Evolutionary conservation across 176 grass and related monocot species (phyloP), one percentile per base, ranked within the genome.

Genomic region (Phoenix roebelenii): DNA sequence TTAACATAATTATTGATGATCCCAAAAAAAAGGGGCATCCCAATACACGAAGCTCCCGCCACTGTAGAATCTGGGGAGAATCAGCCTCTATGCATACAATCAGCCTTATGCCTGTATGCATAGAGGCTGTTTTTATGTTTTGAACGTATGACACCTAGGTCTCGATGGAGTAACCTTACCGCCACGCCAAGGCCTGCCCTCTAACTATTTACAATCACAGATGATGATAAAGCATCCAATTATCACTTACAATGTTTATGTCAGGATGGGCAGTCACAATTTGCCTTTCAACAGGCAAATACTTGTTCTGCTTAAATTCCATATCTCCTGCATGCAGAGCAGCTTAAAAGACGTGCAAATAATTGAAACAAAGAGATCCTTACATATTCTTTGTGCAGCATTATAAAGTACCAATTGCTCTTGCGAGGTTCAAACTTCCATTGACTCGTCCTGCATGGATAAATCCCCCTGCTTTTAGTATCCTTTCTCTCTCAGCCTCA

Each of bases 301-400:
- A 96, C 56, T 96, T 96, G 72, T 96, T 96, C 63, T 80, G 83
- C 77, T 96, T 96, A 55, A 88, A 90, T 70, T 96, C 87, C 81
- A 80, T 82, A 64, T 96, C 92, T 57, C 92, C 92, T 91, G 51
- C 18, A 71, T 63, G 65, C 70, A 51, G 28, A 25, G 23, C 61
- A 75, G 20, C 1, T 59, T 35, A 54, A n/a, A 15, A 67, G 17
- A 39, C 30, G 64, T 60, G 16, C 44, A 50, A 73, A 55, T 18
- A 18, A 22, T 54, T 61, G 23, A 63, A 54, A 53, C 55, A 44
- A 57, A 54, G 82, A 3, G 52, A 69, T 50, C 52, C 23, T 66
- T 5, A 71, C 12, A 76, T 56, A 75, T 56, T 29, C 4, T 22
- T 59, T 59, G 44, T 23, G 44, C 15, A 51, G 17, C 20, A 71